Base-by-base conservation (phyloP, 306 rosid species). In the Quercus gilva region DNA sequence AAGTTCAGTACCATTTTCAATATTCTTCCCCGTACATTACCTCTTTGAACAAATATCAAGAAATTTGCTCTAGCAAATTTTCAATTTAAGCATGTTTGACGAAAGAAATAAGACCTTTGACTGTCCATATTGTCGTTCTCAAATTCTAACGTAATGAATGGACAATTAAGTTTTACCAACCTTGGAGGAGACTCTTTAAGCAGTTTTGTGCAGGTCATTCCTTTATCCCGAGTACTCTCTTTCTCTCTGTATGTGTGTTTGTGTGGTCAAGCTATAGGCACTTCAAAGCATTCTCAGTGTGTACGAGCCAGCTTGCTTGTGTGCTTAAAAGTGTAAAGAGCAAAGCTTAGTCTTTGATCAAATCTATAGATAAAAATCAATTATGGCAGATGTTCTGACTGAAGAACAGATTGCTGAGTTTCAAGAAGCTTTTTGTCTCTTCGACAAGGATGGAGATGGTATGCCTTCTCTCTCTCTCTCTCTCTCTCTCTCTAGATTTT, bases 391-490 rank as follows among this genome's bases (percentile, higher is more conserved):
- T 13, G 55, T 71, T 19, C 63, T 86, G 55, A 71, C 86, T 52
- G 85, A 85, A 84, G 84, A 87, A 49, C 94, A 86, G 75, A 77
- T 86, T 79, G 78, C 78, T 35, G 94, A 91, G 53, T 91, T 89
- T 80, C 78, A 84, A 74, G 91, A 91, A 84, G 97, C 88, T 25
- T 89, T 91, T 55, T 84, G 86, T 70, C 87, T 89, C 31, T 68
- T 91, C 18, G 97, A 91, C 80, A 90, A 69, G 78, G 90, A 91
- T 78, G 89, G 91, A 76, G 94, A 91, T 85, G 92, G 94, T 89
- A 83, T 1, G 78, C 52, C 11, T 52, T n/a, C 11, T 72, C 14
- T 21, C 17, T 45, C 52, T 45, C 52, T 43, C 41, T 6, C 41
- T 37, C 45, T 41, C 45, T 41, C n/a, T n/a, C n/a, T n/a, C n/a